Base-by-base conservation (phyloP, 2,329 filamentous ascomycete genomes). In the Chrysosporium queenslandicum region DNA sequence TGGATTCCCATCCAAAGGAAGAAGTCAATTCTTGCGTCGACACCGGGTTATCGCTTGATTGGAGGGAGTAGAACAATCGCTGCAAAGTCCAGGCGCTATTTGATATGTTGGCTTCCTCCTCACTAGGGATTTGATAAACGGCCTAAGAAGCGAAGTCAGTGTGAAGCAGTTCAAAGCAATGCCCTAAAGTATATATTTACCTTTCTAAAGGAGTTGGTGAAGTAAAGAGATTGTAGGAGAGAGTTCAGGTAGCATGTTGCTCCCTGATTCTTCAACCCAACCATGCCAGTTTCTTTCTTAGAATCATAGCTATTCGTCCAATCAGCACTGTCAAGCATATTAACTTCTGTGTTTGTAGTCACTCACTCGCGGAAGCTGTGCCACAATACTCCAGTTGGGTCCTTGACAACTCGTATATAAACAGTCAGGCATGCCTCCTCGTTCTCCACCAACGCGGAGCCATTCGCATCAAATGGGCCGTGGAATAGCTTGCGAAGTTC, bases 261-360 rank as follows among this genome's bases (percentile, higher is more conserved):
- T 58, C 92, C 92, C 69, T 97, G 92, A 64, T 98, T 98, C 69
- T 92, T 92, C 50, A 98, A 75, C 2, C 92, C 92, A 39, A 98
- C 92, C 74, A 90, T 97, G 53, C 92, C 92, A 0, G 92, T 98
- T 71, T 96, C 90, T 67, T 92, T 94, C 73, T 97, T 98, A n/a
- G 92, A 97, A 66, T 98, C 90, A 67, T 98, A 98, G 71, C 74
- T 77, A 46, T n/a, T 53, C 52, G 73, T 16, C 56, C 71, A 69
- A 63, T 75, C 73, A 52, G 76, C 59, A 16, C 70, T 71, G 59
- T 32, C 14, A 46, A 5, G 11, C 21, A 37, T 18, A 25, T 36
- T 20, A 9, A 23, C 12, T 3, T 18, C 45, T 45, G 14, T 12
- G 18, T 6, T 43, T 12, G 7, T 9, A 16, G 34, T 4, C 48